Base-by-base conservation (phyloP, 2,329 filamentous ascomycete species). In the Mariannaea sp. region DNA sequence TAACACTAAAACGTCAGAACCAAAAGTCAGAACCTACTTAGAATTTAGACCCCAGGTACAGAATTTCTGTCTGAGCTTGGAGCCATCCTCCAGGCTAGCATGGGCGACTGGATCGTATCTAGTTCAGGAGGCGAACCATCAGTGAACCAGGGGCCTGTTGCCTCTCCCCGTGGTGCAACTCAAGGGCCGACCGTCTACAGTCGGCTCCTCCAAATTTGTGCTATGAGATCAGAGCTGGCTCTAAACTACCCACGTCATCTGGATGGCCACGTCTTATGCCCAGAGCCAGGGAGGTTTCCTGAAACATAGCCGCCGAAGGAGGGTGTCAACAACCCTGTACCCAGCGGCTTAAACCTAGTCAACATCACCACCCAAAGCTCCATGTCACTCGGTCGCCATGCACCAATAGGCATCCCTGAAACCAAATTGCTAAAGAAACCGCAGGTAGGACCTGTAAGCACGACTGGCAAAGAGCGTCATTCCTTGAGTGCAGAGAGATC, bases 211-310 rank as follows among this genome's bases (percentile, higher is more conserved):
- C 26, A 29, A 12, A 12, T 12, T 29, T 7, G 26, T 7, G 26
- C 26, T 29, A 12, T 29, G 26, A 12, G 12, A 7, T 7, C 26
- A 29, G 26, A 7, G 12, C 7, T 29, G 7, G 7, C 26, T 29
- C 12, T 29, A 29, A 7, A 29, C 7, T 89, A 86, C 50, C 77
- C 81, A 2, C 78, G 85, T 0, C 86, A 90, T 60, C 73, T 72
- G 1, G 73, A 82, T 0, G 78, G 70, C 0, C 59, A 68, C 0
- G 79, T 88, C 8, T 7, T 60, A 1, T 80, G 83, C 1, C 73
- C 75, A 0, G 61, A 70, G 2, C 80, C 84, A n/a, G 0, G 80
- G 83, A 1, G 76, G 88, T 55, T 88, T 88, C 58, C 53, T 70
- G 0, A 67, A 69, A 13, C 65, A 80, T 8, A 75, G 80, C 0